Conservation (phyloP, 2,329 filamentous ascomycete species). For the Aspergillus sergii region DNA sequence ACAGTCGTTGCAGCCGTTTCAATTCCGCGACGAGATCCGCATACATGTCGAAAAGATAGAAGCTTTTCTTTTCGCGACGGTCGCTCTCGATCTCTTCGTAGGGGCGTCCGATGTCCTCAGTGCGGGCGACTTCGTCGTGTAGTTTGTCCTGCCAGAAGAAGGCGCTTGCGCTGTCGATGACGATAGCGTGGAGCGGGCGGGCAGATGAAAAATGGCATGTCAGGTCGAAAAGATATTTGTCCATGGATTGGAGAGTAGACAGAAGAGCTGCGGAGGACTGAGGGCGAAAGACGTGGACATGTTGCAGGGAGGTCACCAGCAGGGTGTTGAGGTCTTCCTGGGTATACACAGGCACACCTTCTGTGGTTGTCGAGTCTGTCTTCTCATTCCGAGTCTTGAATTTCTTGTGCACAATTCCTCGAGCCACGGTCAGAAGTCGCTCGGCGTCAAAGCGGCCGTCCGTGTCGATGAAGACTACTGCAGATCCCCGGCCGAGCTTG, state of each 20-base stretch:
- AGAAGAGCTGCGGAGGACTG: conserved; percentile 55
- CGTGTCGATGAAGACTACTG: conserved; percentile 60
- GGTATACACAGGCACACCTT: neutral
- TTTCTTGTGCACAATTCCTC: conserved; percentile 26
- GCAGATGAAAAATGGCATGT: conserved; percentile 49
- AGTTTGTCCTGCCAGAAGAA: conserved; percentile 59
- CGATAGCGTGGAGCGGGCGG: conserved; percentile 52
- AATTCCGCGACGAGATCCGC: conserved; percentile 32
- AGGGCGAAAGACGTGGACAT: conserved; percentile 63
- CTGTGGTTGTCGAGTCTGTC: neutral
- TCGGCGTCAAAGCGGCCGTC: conserved; percentile 57
- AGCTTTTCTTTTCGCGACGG: conserved; percentile 30
- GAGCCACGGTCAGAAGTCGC: conserved; percentile 44
- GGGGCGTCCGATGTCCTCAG: conserved; percentile 39
- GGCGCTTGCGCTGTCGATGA: conserved; percentile 58
- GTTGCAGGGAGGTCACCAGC: conserved; percentile 48
- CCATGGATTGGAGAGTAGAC: conserved; percentile 51
- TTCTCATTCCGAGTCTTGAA: neutral
- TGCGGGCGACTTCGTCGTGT: conserved; percentile 46
- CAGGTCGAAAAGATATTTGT: conserved; percentile 52
- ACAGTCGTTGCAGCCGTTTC: conserved; percentile 38
- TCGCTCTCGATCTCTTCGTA: conserved; percentile 30
- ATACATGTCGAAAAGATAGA: conserved; percentile 36
- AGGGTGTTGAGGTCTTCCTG: conserved; percentile 26
- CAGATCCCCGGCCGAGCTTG: conserved; percentile 49